Base-by-base conservation (phyloP, 345 rosid genomes). In the Hibiscus mutabilis region DNA sequence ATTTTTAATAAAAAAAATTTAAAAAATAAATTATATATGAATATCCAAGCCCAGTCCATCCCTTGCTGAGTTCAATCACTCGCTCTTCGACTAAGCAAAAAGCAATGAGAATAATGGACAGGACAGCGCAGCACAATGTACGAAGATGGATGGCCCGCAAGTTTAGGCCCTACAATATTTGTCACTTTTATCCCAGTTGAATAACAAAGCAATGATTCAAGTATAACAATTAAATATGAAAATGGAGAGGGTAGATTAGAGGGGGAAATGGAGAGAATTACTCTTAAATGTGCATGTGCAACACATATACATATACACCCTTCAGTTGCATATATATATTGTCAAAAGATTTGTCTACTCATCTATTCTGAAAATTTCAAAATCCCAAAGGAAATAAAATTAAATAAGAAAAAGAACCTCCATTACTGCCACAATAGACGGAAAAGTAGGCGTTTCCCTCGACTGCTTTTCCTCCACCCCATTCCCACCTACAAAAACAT, bases 291-390 rank as follows among this genome's bases (percentile, higher is more conserved):
- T 76, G 72, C 74, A 21, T 21, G 59, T 21, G 59, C 24, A 53
- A 5, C 8, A 5, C 77, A 75, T 22, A 66, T 51, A 76, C 76
- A 84, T 67, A 69, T 67, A 72, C 76, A 71, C 77, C 69, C 85
- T 68, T 68, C 80, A 47, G 29, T 40, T 68, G 83, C 73, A 78
- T 57, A 60, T 27, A 66, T 49, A 15, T 49, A 58, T 73, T 71
- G 46, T 68, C 73, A 66, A 77, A 74, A 64, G 64, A 77, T 49
- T 35, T 15, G 60, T 49, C 71, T 47, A 66, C 74, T 56, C 46
- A 55, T 62, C 60, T 59, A 74, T 35, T 66, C 77, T 55, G 37
- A 47, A 62, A 73, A 73, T 47, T 69, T 68, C 79, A 62, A 57
- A 55, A 42, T 8, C 27, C 57, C 6, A 44, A 25, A 46, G 14